These are phyloP conservation scores for Cystobasidium ongulense DNA, from an alignment of 768 basidiomycete species.

Conservation along the genomic window DNA sequence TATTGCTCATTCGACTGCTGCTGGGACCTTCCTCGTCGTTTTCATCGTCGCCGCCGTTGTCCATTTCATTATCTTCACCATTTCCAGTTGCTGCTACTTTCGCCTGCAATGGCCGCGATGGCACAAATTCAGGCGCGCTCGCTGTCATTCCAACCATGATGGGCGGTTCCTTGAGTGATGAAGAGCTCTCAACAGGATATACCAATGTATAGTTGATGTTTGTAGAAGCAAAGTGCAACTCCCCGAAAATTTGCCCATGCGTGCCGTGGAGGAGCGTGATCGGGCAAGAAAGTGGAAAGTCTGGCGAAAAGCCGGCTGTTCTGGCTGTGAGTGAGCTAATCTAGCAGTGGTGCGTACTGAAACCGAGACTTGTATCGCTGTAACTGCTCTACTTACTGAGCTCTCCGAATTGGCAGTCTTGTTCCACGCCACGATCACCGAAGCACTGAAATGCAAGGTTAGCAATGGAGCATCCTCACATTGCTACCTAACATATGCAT, in stretches of 20 bases:
- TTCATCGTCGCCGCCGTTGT: not conserved
- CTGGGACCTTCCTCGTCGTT: not conserved
- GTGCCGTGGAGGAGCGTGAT: not conserved
- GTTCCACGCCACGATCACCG: not conserved
- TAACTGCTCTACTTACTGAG: too few relatives aligned
- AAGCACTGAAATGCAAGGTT: too few relatives aligned
- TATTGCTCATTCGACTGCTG: not conserved
- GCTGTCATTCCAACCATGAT: slow-evolving; percentile 5
- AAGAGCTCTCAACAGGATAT: too few relatives aligned
- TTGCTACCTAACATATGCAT: too few relatives aligned
- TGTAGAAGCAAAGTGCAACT: not conserved
- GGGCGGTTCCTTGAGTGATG: not conserved
- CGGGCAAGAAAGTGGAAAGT: not conserved
- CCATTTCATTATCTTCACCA: not conserved
- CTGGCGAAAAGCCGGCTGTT: too few relatives aligned
- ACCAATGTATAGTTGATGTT: too few relatives aligned
- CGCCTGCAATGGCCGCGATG: not conserved
- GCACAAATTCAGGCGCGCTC: not conserved
- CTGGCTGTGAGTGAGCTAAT: too few relatives aligned
- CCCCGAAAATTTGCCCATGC: not conserved
- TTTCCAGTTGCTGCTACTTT: not conserved
- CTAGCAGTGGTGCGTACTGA: too few relatives aligned
- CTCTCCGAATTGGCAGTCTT: too few relatives aligned
- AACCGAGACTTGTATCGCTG: too few relatives aligned
- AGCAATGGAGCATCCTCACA: too few relatives aligned